phyloP scores from a whole-genome alignment of 2,329 filamentous ascomycete genomes.

The Plenodomus tracheiphilus region DNA sequence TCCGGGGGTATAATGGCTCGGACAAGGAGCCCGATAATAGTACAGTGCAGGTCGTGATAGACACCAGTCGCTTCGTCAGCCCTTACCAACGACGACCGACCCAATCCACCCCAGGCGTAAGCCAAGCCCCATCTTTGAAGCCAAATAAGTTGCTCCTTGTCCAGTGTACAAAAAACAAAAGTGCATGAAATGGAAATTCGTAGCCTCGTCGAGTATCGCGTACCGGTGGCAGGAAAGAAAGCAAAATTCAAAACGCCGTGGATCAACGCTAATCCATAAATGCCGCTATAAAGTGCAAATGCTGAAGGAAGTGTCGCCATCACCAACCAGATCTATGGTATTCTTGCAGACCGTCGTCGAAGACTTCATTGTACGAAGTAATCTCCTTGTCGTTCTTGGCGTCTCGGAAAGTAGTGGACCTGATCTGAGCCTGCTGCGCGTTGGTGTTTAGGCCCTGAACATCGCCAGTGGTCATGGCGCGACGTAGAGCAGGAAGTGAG shows the following conservation, averaged over 20 bases:
- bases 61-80: slow-evolving; percentile 34
- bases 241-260: slow-evolving; percentile 34
- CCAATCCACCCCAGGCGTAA: slow-evolving; percentile 39
- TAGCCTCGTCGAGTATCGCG: slow-evolving; percentile 36
- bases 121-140: slow-evolving; percentile 40
- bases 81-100: slow-evolving; percentile 25
- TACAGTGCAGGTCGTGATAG: slow-evolving; percentile 48
- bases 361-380: slow-evolving; percentile 71
- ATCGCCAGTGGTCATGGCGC: slow-evolving; percentile 67
- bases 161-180: slow-evolving; percentile 28
- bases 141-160: slow-evolving; percentile 33
- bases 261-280: slow-evolving; percentile 39
- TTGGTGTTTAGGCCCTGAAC: slow-evolving; percentile 85
- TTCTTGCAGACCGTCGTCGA: slow-evolving; percentile 66
- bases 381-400: slow-evolving; percentile 66
- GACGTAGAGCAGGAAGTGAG: slow-evolving; percentile 35
- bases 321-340: slow-evolving; percentile 90
- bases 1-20: slow-evolving; percentile 41
- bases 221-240: slow-evolving; percentile 21
- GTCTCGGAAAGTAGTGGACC: slow-evolving; percentile 61
- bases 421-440: slow-evolving; percentile 39
- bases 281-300: slow-evolving; percentile 44
- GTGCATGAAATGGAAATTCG: slow-evolving; percentile 42
- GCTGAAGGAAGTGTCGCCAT: slow-evolving; percentile 33
- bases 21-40: slow-evolving; percentile 39